Evolutionary conservation across 805 yeast genomes (phyloP), one percentile per base, ranked within the genome.

Genomic region (Vanderwaltozyma tropicalis): DNA sequence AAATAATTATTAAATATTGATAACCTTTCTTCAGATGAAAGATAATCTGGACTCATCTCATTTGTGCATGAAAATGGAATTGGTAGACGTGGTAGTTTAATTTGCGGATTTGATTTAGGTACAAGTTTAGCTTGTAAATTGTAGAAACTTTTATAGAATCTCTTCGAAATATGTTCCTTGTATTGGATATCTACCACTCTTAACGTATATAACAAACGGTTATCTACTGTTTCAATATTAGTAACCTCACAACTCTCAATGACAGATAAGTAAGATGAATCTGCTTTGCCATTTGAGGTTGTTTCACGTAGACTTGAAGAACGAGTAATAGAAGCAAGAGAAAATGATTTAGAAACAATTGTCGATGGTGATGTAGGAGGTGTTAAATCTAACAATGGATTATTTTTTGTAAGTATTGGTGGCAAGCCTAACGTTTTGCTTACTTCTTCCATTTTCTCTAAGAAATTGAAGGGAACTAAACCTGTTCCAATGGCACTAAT

Each of bases 121-220:
- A 32, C 17, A 13, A 50, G 19, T 31, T 39, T 39, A 14, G 42
- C 31, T 25, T 51, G 58, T 38, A 53, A 36, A 21, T 32, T 28
- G 32, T 51, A 53, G 32, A 51, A 51, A 37, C 49, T 50, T 19
- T 51, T 45, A 29, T 51, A 51, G 26, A 44, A 45, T 11, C 50
- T 37, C 29, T 40, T 28, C 21, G 44, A 37, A 11, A 20, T 32
- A 7, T 38, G 40, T 22, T 37, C 41, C 21, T 48, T 45, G 11
- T 42, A 38, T 1, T 41, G 30, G 15, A 16, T 12, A 32, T 43
- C 41, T 2, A 16, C 38, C 16, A 45, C 25, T 10, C 37, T 41
- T 15, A 48, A 14, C 6, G 37, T 38, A 37, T 53, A 53, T 32
- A 41, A 29, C 15, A 49, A 36, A 28, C 56, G 45, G 24, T 38